phyloP scores from a whole-genome alignment of 2,329 filamentous ascomycete species.

The Westerdykella sp. region DNA sequence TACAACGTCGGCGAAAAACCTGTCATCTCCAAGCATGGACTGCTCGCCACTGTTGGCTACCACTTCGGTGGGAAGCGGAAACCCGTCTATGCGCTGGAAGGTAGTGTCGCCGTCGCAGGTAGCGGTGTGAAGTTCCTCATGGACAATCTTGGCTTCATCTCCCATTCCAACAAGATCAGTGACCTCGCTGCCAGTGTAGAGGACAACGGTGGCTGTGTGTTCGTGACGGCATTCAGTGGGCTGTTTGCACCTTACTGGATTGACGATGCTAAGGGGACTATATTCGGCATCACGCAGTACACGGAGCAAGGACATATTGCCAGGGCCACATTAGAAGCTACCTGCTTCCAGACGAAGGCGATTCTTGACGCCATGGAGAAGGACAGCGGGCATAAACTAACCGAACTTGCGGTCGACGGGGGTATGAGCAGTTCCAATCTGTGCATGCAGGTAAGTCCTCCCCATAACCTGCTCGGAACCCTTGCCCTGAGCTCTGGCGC shows the following conservation, averaged over 20 bases:
- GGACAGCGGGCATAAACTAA: constrained; percentile 70
- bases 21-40: constrained; percentile 74
- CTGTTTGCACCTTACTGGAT: constrained; percentile 94
- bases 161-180: constrained; percentile 56
- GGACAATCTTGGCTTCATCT: constrained; percentile 60
- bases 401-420: constrained; percentile 75
- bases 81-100: constrained; percentile 75
- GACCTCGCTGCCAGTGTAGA: constrained; percentile 58
- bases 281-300: constrained; percentile 76
- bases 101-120: constrained; percentile 75
- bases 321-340: constrained; percentile 81
- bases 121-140: constrained; percentile 66
- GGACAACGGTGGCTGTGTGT: constrained; percentile 75
- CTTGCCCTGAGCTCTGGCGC: constrained; percentile 5
- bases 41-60: constrained; percentile 82
- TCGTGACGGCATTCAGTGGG: constrained; percentile 87
- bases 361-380: constrained; percentile 88
- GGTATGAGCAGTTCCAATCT: constrained; percentile 85
- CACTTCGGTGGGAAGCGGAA: constrained; percentile 64
- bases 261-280: constrained; percentile 81
- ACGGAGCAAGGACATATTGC: constrained; percentile 82
- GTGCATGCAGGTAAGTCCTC: constrained; percentile 62
- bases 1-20: constrained; percentile 84
- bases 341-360: constrained; percentile 87
- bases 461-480: constrained; percentile 5